Base-by-base conservation (phyloP, 2,329 filamentous ascomycete species). In the Colletotrichum camelliae region DNA sequence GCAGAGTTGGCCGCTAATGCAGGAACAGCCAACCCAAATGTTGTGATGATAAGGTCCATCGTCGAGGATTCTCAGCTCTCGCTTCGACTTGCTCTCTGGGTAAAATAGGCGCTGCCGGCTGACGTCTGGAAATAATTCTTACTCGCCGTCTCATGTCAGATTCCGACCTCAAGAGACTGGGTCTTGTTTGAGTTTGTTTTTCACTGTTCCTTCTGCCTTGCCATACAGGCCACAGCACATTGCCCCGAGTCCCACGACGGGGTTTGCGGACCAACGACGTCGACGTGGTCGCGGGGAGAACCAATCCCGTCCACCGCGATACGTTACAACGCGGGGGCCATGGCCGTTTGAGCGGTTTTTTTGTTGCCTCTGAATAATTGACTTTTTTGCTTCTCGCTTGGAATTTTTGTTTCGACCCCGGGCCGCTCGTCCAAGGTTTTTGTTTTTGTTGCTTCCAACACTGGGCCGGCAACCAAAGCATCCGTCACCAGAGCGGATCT, bases 1-100 rank as follows among this genome's bases (percentile, higher is more conserved):
- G 29, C 27, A 39, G 29, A 62, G 8, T n/a, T 39, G 18, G 37
- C 58, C 64, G 70, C 74, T 74, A 66, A 74, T 74, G 74, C 70
- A 76, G 70, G 74, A 74, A 76, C 74, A 73, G 58, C 70, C 62
- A 76, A 68, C 62, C 29, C 43, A 62, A 64, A 66, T 65, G 65
- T 69, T 29, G 65, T 48, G 37, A 61, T 39, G 37, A 39, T 24
- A n/a, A 61, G 55, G 37, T 16, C 60, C n/a, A 24, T 64, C 27
- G 67, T 37, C 48, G 60, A 35, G 16, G 21, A 39, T n/a, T 43
- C 27, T 48, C 21, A 66, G 18, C n/a, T 43, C 35, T 5, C 37
- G 62, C 61, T 37, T 64, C 21, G 62, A 66, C 62, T 31, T 66
- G 62, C 27, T 48, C 16, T 66, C 16, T 66, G 31, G 33, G 31